Evolutionary conservation across 1,284 basidiomycete species (phyloP).

Genomic region (Xerocomus alliaceus): DNA sequence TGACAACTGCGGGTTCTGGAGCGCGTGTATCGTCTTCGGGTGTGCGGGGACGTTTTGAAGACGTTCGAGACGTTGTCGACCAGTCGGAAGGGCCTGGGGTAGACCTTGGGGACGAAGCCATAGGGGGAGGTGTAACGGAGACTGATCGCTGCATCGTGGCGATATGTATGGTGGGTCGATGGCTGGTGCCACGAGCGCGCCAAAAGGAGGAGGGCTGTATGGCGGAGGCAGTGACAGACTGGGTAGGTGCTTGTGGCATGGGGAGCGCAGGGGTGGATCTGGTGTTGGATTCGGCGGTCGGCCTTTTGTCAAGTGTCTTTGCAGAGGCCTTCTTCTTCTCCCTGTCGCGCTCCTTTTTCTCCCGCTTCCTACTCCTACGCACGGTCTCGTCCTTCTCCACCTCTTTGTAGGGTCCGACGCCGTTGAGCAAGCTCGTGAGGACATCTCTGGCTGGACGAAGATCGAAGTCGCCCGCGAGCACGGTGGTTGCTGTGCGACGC

Average conservation of each 20-base stretch:
- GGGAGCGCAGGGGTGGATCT: conserved; percentile 31
- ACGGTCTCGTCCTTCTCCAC: conserved; percentile 65
- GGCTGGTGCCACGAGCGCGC: conserved; percentile 65
- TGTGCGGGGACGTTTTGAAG: conserved; percentile 77
- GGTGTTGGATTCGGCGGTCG: conserved; percentile 23
- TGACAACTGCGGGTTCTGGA: conserved; percentile 36
- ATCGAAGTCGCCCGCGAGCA: conserved; percentile 78
- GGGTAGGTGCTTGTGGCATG: conserved; percentile 33
- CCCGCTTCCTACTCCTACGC: conserved; percentile 55
- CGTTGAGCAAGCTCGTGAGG: conserved; percentile 77
- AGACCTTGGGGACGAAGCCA: conserved; percentile 66
- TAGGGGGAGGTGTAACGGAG: conserved; percentile 77
- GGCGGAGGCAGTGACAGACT: conserved; percentile 28
- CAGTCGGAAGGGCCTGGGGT: conserved; percentile 78
- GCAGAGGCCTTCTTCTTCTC: conserved; percentile 40
- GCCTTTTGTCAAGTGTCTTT: conserved; percentile 34
- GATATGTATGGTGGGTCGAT: conserved; percentile 72
- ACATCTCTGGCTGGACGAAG: conserved; percentile 69
- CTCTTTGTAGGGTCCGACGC: conserved; percentile 66
- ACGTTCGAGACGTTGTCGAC: conserved; percentile 72
- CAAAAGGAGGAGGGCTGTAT: conserved; percentile 59
- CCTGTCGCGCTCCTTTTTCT: conserved; percentile 57
- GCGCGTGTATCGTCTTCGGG: conserved; percentile 53
- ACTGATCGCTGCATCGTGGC: conserved; percentile 67
- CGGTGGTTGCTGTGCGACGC: conserved; percentile 73